Conservation (phyloP, 345 rosid species). For the Kernera saxatilis region DNA sequence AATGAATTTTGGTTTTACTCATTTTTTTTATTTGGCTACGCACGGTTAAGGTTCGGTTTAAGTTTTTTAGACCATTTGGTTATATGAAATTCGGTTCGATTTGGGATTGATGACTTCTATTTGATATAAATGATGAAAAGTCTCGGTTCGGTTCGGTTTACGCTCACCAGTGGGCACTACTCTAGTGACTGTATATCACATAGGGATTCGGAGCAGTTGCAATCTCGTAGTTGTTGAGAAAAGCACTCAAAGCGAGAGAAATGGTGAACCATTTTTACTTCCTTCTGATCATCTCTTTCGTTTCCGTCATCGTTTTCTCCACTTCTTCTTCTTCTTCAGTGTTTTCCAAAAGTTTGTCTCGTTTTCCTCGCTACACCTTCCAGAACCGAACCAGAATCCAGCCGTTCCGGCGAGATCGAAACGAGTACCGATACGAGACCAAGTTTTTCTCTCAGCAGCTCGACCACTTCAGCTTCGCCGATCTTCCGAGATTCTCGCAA, state of each 20-base stretch:
- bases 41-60: no score
- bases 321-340: background rate
- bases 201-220: background rate
- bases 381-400: conserved; percentile 17
- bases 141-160: background rate
- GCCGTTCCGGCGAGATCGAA: background rate
- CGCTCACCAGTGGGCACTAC: background rate
- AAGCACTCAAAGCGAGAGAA: background rate
- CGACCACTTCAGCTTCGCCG: conserved; percentile 80
- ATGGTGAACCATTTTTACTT: conserved; percentile 33
- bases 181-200: background rate
- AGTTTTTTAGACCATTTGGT: no score
- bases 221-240: background rate
- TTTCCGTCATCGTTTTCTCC: conserved; percentile 18
- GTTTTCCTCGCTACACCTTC: conserved; percentile 33
- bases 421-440: conserved; percentile 50
- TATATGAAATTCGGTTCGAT: background rate
- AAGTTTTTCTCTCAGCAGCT: conserved; percentile 55
- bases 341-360: conserved; percentile 25
- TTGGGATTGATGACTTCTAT: background rate
- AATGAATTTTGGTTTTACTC: no score
- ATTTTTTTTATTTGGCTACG: no score
- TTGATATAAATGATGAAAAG: background rate
- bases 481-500: conserved; percentile 51
- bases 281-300: conserved; percentile 5